Percentiles rank a stretch among this genome's conserved stretches.
Evolutionary conservation across 352 stramenopile genomes (phyloP).

Genomic region (Phytophthora podocarpi): DNA sequence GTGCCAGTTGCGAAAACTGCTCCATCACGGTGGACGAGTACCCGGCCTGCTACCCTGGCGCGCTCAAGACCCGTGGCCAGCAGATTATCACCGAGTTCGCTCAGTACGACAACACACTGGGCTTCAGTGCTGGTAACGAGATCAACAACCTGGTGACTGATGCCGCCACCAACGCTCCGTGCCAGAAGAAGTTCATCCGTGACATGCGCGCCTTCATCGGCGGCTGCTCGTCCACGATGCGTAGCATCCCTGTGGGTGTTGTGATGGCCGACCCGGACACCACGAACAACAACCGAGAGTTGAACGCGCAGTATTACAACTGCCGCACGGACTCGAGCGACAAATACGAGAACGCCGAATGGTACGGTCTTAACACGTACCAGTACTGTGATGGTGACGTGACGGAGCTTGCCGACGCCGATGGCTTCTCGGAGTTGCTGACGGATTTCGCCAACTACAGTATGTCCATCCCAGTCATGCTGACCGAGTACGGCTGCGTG

Average conservation of each 20-base stretch:
- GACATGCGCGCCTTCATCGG: slow-evolving; percentile 82
- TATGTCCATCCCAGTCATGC: slow-evolving; percentile 73
- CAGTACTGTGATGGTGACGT: slow-evolving; percentile 65
- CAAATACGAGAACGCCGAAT: slow-evolving; percentile 78
- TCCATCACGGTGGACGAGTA: slow-evolving; percentile 55
- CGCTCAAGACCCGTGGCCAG: slow-evolving; percentile 72
- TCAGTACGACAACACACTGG: slow-evolving; percentile 86
- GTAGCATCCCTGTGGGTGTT: slow-evolving; percentile 78
- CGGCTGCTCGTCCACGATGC: slow-evolving; percentile 58
- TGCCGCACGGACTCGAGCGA: slow-evolving; percentile 76
- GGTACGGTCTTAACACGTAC: slow-evolving; percentile 90
- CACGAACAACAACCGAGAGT: slow-evolving; percentile 52
- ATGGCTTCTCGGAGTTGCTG: slow-evolving; percentile 65
- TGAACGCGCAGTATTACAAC: slow-evolving; percentile 87
- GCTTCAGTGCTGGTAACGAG: slow-evolving; percentile 86
- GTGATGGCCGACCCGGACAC: slow-evolving; percentile 67
- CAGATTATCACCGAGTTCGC: slow-evolving; percentile 82
- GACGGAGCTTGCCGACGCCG: slow-evolving; percentile 47
- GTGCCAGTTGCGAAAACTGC: slow-evolving; percentile 62
- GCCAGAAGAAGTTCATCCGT: slow-evolving; percentile 89
- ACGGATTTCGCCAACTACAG: slow-evolving; percentile 67
- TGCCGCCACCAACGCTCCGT: slow-evolving; percentile 66
- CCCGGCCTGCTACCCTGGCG: slow-evolving; percentile 61
- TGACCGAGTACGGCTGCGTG: slow-evolving; percentile 88
- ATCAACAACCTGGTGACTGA: slow-evolving; percentile 66